phyloP scores from a whole-genome alignment of 345 rosid genomes.

The Angophora floribunda region DNA sequence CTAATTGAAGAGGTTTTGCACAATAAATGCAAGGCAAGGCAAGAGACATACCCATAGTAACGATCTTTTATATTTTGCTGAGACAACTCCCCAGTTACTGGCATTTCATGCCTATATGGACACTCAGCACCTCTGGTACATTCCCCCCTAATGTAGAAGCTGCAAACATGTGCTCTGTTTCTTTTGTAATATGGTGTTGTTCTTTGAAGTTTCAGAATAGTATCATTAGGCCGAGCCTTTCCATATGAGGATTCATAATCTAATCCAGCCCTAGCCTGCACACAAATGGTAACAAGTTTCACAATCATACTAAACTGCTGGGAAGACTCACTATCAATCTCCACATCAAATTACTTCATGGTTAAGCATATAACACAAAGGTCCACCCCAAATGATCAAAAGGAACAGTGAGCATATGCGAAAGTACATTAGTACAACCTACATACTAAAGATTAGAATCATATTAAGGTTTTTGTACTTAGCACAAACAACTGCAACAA shows the following conservation, averaged over 20 bases:
- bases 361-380: not conserved
- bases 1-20: not conserved
- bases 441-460: not conserved
- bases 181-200: slow-evolving; percentile 90
- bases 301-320: not conserved
- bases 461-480: not conserved
- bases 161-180: slow-evolving; percentile 93
- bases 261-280: slow-evolving; percentile 91
- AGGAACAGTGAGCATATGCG: not conserved
- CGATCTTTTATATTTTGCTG: slow-evolving; percentile 97
- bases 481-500: not conserved
- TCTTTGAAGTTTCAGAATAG: slow-evolving; percentile 88
- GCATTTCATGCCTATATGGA: slow-evolving; percentile 98
- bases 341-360: not conserved
- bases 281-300: not conserved
- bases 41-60: slow-evolving; percentile 70
- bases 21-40: not conserved
- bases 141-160: slow-evolving; percentile 87
- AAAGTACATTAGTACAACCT: not conserved
- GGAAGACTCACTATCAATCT: not conserved
- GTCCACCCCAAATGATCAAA: not conserved
- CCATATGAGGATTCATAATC: slow-evolving; percentile 97
- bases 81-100: slow-evolving; percentile 82
- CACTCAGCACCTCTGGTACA: slow-evolving; percentile 96
- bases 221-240: slow-evolving; percentile 76